Percentiles rank a stretch among this genome's conserved stretches.
Evolutionary conservation across 1,284 basidiomycete genomes (phyloP).

Genomic region (Cryptococcus hybrid): DNA sequence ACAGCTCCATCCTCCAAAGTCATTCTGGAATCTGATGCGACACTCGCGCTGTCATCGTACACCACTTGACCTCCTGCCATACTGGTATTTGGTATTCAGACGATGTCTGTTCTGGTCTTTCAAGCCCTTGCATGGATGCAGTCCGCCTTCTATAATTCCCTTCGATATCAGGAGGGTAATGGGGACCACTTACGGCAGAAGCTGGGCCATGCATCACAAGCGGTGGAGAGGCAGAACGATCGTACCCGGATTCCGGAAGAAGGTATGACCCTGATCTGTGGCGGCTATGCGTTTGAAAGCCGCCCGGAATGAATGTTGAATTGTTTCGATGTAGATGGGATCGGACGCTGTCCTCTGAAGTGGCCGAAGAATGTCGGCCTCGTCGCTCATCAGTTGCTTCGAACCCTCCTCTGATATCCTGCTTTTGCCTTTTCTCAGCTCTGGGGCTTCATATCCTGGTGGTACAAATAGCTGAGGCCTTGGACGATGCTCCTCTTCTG

Average conservation of each 20-base stretch:
- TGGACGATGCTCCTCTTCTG: slow-evolving; percentile 5
- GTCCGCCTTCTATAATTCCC: slow-evolving; percentile 5
- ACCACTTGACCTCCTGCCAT: slow-evolving; percentile 7
- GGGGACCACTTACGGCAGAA: background rate
- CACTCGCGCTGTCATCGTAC: slow-evolving; percentile 32
- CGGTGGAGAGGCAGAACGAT: slow-evolving; percentile 2
- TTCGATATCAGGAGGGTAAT: background rate
- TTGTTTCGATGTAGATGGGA: slow-evolving; percentile 3
- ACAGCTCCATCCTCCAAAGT: slow-evolving; percentile 51
- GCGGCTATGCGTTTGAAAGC: slow-evolving; percentile 1
- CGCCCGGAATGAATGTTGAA: background rate
- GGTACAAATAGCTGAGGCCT: slow-evolving; percentile 5
- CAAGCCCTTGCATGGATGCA: slow-evolving; percentile 12
- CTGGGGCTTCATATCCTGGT: background rate
- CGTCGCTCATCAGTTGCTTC: background rate
- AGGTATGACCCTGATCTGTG: slow-evolving; percentile 11
- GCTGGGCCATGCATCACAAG: background rate
- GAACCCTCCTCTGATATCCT: background rate
- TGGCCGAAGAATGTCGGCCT: background rate
- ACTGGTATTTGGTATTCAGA: slow-evolving; percentile 1
- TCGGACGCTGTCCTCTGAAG: background rate
- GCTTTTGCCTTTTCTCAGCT: background rate
- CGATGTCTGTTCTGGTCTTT: background rate
- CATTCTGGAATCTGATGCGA: slow-evolving; percentile 24
- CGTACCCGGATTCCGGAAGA: slow-evolving; percentile 1